These are phyloP conservation scores for Stagonosporopsis rhizophila DNA, from an alignment of 2,329 filamentous ascomycete species.

Conservation along the genomic window DNA sequence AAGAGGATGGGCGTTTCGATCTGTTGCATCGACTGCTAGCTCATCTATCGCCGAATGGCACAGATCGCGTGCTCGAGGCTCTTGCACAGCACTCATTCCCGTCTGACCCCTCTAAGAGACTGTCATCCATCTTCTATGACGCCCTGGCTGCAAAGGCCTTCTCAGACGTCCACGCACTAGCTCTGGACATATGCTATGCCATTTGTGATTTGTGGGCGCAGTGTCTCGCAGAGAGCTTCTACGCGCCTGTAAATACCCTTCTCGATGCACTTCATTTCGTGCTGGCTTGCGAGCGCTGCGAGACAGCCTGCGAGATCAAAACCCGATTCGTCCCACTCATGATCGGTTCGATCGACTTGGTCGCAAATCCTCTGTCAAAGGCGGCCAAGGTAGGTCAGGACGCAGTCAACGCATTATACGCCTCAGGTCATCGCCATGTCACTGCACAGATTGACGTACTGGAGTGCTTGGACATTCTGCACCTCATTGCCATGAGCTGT, in stretches of 20 bases:
- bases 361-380: slow-evolving; percentile 58
- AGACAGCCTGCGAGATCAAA: slow-evolving; percentile 66
- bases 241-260: slow-evolving; percentile 69
- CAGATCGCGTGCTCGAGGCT: slow-evolving; percentile 71
- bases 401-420: slow-evolving; percentile 34
- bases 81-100: slow-evolving; percentile 71
- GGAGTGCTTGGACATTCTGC: slow-evolving; percentile 70
- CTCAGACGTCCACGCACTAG: slow-evolving; percentile 61
- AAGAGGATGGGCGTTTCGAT: slow-evolving; percentile 48
- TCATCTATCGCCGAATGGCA: slow-evolving; percentile 63
- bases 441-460: slow-evolving; percentile 69
- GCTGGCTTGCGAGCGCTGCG: slow-evolving; percentile 66
- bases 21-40: slow-evolving; percentile 69
- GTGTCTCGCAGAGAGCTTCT: slow-evolving; percentile 69
- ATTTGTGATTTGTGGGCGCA: slow-evolving; percentile 72
- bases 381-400: slow-evolving; percentile 43
- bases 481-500: slow-evolving; percentile 68
- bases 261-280: slow-evolving; percentile 70
- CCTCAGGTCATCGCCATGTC: slow-evolving; percentile 52
- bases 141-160: slow-evolving; percentile 64
- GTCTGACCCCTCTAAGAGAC: slow-evolving; percentile 60
- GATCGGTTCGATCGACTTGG: slow-evolving; percentile 59
- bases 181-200: slow-evolving; percentile 69
- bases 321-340: slow-evolving; percentile 60
- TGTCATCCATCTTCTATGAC: slow-evolving; percentile 73